A percentile compares a stretch with the other conserved stretches of the same genome.
phyloP scores from a whole-genome alignment of 2,329 filamentous ascomycete species.

The Intubia oerlemansii region DNA sequence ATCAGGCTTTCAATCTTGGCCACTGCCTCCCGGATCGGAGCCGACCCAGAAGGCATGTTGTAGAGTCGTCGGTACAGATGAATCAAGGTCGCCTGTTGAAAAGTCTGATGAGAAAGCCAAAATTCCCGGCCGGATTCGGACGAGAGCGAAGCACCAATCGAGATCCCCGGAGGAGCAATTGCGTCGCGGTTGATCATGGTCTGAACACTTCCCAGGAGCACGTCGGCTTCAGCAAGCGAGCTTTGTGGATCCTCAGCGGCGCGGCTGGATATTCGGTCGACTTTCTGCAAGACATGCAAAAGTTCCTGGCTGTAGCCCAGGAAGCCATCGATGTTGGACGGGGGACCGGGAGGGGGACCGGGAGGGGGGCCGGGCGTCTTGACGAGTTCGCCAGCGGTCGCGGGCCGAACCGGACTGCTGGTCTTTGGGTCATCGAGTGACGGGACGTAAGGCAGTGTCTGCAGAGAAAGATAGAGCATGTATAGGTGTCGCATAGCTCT shows the following conservation, averaged over 20 bases:
- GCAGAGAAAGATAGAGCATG: constrained; percentile 4
- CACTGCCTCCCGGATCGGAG: constrained; percentile 3
- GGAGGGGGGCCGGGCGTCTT: too few species aligned
- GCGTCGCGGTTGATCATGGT: background rate
- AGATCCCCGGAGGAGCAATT: too few species aligned
- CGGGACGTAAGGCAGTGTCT: constrained; percentile 2
- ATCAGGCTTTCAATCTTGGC: constrained; percentile 1
- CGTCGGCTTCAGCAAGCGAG: background rate
- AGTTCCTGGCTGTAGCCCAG: constrained; percentile 5
- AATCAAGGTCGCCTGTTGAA: constrained; percentile 6
- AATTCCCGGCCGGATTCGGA: constrained; percentile 2
- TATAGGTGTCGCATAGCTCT: constrained; percentile 4
- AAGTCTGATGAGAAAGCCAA: constrained; percentile 3
- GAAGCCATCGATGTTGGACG: constrained; percentile 5
- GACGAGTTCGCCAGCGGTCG: too few species aligned
- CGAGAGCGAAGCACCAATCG: too few species aligned
- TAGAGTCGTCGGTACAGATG: constrained; percentile 6
- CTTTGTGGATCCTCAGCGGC: background rate
- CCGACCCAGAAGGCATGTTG: constrained; percentile 2
- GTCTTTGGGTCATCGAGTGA: too few species aligned
- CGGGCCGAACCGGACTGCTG: too few species aligned
- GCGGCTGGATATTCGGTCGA: constrained; percentile 1
- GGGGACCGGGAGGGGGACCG: background rate
- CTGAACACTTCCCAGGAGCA: background rate
- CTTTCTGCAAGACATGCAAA: constrained; percentile 4